These are phyloP conservation scores for Rhynchospora breviuscula DNA, from an alignment of 176 grass and related monocot species.

Conservation along the genomic window DNA sequence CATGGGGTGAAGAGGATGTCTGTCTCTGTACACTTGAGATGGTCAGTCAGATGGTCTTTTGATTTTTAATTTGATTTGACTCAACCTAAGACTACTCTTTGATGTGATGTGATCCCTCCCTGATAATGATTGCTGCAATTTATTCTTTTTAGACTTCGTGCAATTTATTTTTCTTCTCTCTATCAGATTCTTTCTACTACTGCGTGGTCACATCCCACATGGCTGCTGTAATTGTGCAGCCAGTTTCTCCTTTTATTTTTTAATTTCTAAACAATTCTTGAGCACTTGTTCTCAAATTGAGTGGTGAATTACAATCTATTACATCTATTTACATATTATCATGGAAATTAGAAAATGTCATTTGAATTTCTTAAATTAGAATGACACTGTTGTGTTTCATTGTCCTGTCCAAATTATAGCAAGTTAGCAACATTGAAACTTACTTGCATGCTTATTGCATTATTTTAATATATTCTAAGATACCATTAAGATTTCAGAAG, in stretches of 20 bases:
- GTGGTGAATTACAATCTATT: no score
- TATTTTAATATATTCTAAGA: no score
- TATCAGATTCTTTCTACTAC: background rate
- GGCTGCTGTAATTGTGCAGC: background rate
- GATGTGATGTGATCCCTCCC: conserved; percentile 3
- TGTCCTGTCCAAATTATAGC: no score
- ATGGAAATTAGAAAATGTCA: no score
- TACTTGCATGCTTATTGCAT: no score
- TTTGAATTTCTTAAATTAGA: no score
- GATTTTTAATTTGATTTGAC: conserved; percentile 32
- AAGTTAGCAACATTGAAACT: no score
- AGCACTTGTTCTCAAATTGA: no score
- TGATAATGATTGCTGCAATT: conserved; percentile 23
- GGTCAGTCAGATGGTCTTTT: conserved; percentile 5
- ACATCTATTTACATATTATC: no score
- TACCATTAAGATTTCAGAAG: no score
- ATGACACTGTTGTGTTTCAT: no score
- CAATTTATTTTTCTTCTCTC: background rate
- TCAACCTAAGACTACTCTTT: conserved; percentile 19
- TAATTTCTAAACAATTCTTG: no score
- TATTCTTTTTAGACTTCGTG: background rate
- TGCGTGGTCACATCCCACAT: background rate
- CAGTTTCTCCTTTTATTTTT: background rate
- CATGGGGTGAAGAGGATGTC: background rate
- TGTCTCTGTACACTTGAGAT: background rate